These are phyloP conservation scores for Prunella vulgaris DNA, from an alignment of 257 asterid species.

Conservation along the genomic window DNA sequence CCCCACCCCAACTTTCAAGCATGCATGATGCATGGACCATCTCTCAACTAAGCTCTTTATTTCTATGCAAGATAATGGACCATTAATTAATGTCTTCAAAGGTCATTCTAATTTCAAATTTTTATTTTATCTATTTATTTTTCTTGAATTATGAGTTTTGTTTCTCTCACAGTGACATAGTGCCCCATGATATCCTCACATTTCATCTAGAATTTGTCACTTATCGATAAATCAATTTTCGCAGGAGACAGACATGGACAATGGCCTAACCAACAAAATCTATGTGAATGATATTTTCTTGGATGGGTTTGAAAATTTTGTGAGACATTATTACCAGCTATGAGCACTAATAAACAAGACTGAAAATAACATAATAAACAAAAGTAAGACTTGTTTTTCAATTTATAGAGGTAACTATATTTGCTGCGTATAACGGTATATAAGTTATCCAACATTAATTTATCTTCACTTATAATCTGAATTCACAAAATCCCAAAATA, in stretches of 20 bases:
- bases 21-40: background rate
- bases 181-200: background rate
- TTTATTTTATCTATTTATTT: background rate
- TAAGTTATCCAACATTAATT: too few species aligned
- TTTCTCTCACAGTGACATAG: background rate
- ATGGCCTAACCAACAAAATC: constrained; percentile 7
- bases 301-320: background rate
- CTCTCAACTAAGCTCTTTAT: background rate
- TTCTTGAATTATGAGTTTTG: background rate
- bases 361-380: background rate
- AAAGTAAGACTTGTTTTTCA: background rate
- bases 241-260: constrained; percentile 8
- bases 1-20: background rate
- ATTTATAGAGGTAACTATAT: background rate
- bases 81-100: background rate
- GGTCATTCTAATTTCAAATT: background rate
- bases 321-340: background rate
- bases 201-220: background rate
- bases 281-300: background rate
- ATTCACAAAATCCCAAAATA: too few species aligned
- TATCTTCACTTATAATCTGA: too few species aligned
- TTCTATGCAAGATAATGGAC: background rate
- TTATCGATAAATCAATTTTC: background rate
- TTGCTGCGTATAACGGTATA: too few species aligned
- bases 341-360: background rate